Evolutionary conservation across 805 yeast species (phyloP), one percentile per base, ranked within the genome.

Genomic region (Wickerhamomyces strasburgensis): DNA sequence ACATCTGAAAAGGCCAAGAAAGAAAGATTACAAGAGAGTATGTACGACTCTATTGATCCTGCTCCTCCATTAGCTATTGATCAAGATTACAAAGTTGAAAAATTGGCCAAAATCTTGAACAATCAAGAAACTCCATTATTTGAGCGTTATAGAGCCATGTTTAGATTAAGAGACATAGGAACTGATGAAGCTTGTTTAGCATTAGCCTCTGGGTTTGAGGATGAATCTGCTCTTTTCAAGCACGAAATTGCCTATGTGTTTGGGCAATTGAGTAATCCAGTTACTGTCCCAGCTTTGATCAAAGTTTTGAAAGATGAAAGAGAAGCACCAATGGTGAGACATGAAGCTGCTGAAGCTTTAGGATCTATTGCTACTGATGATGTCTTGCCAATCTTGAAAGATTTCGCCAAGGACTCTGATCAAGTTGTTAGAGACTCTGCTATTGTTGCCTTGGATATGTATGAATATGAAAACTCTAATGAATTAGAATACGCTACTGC

Each of bases 291-390:
- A 27, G 70, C 90, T 15, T 74, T 94, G 45, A 73, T 87, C 40
- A 80, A 85, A 64, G 87, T 93, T 3, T 73, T 94, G 51, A 78
- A 78, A 50, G 77, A 85, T 60, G 75, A 71, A 42, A 56, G 64
- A 13, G 96, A 93, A 67, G 98, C 95, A 36, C 95, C 94, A 46
- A 93, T 93, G 99, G 98, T 94, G 24, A 83, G 99, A 67, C 99
- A 93, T 60, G 99, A 93, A 67, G 98, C 98, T 40, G 98, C 98
- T 18, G 99, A 93, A 67, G 98, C 98, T 18, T 72, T 94, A 52
- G 98, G 98, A 19, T 77, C 95, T 19, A 93, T 93, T 58, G 98
- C 96, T 19, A 86, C 97, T 8, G 96, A 86, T 54, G 97, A 90
- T 41, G 95, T 90, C 27, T 71, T 90, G 47, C 96, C 97, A 13